A percentile compares a stretch with the other conserved stretches of the same genome.
These are phyloP conservation scores for Podospora pseudocomata DNA, from an alignment of 495 filamentous ascomycete species.

Conservation along the genomic window DNA sequence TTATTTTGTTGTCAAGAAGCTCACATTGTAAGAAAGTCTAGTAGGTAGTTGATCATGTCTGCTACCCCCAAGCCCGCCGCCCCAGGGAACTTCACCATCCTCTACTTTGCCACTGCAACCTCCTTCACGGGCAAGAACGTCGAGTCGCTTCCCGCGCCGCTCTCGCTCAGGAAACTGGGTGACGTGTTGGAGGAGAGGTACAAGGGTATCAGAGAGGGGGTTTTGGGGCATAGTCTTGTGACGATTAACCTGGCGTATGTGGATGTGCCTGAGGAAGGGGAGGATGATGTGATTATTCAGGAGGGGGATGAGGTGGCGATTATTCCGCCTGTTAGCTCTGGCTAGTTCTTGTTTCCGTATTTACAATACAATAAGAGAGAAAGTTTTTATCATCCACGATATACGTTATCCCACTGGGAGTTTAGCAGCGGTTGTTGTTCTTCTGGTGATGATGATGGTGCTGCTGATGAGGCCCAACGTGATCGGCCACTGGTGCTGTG, in stretches of 20 bases:
- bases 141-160: constrained; percentile 70
- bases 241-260: constrained; percentile 89
- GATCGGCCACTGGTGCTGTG: neutral
- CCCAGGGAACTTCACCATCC: constrained; percentile 65
- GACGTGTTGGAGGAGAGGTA: constrained; percentile 70
- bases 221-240: constrained; percentile 73
- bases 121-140: constrained; percentile 67
- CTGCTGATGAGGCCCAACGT: neutral
- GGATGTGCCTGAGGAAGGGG: constrained; percentile 54
- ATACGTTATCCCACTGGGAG: neutral
- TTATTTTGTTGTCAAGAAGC: constrained; percentile 4
- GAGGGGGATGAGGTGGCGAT: constrained; percentile 88
- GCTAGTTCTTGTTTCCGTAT: constrained; percentile 32
- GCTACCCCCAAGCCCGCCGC: constrained; percentile 43
- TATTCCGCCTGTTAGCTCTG: constrained; percentile 95
- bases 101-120: constrained; percentile 82
- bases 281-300: constrained; percentile 53
- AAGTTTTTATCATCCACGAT: neutral
- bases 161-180: constrained; percentile 65
- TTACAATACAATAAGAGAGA: neutral
- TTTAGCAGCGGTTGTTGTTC: neutral
- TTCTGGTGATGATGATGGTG: neutral
- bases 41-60: constrained; percentile 25
- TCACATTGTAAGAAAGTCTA: constrained; percentile 18
- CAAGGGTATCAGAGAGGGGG: constrained; percentile 68